Evolutionary conservation across 257 asterid species (phyloP).

Genomic region (Agastache rugosa): DNA sequence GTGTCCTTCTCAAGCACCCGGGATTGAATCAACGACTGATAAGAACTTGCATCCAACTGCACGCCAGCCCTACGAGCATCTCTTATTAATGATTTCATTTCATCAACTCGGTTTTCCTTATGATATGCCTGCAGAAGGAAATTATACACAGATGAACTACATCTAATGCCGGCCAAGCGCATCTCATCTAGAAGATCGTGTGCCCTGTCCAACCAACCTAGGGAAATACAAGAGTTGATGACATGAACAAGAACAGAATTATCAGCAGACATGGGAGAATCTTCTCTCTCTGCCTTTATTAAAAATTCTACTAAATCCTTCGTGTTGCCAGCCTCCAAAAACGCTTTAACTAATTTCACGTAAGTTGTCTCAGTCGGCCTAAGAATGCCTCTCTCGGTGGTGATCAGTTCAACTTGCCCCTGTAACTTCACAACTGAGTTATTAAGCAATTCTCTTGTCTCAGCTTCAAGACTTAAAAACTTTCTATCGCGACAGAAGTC

Average conservation of each 20-base stretch:
- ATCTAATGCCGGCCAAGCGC: slow-evolving; percentile 83
- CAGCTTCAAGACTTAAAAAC: slow-evolving; percentile 59
- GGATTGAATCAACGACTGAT: slow-evolving; percentile 62
- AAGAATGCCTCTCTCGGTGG: slow-evolving; percentile 82
- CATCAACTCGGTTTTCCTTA: slow-evolving; percentile 62
- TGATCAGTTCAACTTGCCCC: slow-evolving; percentile 70
- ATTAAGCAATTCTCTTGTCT: slow-evolving; percentile 67
- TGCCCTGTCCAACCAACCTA: slow-evolving; percentile 83
- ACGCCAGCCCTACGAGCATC: slow-evolving; percentile 89
- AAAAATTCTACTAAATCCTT: slow-evolving; percentile 79
- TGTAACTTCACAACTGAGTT: slow-evolving; percentile 59
- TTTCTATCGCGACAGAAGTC: slow-evolving; percentile 67
- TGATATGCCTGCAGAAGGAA: slow-evolving; percentile 81
- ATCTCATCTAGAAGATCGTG: slow-evolving; percentile 92
- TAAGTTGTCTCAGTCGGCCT: slow-evolving; percentile 80
- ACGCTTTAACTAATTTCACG: slow-evolving; percentile 77
- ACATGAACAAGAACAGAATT: slow-evolving; percentile 63
- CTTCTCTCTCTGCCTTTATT: slow-evolving; percentile 70
- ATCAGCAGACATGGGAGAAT: slow-evolving; percentile 71
- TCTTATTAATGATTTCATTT: slow-evolving; percentile 66
- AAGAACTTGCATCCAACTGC: slow-evolving; percentile 81
- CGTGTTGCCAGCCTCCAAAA: slow-evolving; percentile 68
- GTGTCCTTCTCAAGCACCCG: slow-evolving; percentile 75
- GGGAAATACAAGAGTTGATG: slow-evolving; percentile 82
- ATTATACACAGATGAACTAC: slow-evolving; percentile 70